Evolutionary conservation across 331 rosid genomes (phyloP).

Genomic region (Acacia concinna): DNA sequence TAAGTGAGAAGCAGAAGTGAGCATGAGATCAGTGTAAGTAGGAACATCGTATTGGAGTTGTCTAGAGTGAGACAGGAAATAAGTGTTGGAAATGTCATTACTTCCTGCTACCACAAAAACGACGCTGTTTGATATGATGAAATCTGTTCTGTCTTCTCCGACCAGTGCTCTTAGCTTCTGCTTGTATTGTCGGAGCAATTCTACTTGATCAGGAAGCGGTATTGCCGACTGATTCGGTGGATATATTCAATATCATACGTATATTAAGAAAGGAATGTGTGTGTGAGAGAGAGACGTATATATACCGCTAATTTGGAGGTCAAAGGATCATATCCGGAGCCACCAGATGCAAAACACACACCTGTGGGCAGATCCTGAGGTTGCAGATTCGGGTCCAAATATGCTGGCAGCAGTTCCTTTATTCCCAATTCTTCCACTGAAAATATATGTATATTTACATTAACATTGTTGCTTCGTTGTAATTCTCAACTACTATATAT

Average conservation of each 20-base stretch:
- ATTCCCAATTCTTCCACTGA: conserved; percentile 61
- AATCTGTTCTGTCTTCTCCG: conserved; percentile 47
- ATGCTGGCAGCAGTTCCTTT: conserved; percentile 63
- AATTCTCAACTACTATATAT: neutral
- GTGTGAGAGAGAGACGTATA: neutral
- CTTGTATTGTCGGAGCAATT: conserved; percentile 51
- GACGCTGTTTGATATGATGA: conserved; percentile 49
- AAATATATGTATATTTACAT: neutral
- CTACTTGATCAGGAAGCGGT: conserved; percentile 47
- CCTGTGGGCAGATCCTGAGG: conserved; percentile 50
- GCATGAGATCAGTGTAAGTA: conserved; percentile 49
- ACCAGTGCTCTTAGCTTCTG: conserved; percentile 35
- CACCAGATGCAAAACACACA: conserved; percentile 69
- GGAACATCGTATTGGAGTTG: conserved; percentile 44
- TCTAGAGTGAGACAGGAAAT: conserved; percentile 28
- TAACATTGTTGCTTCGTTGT: neutral
- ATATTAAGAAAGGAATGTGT: neutral
- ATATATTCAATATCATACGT: neutral
- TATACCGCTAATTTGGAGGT: conserved; percentile 47
- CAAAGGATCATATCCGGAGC: conserved; percentile 61
- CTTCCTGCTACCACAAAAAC: conserved; percentile 48
- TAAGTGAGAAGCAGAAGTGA: conserved; percentile 45
- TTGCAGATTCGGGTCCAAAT: conserved; percentile 45
- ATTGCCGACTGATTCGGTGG: conserved; percentile 43
- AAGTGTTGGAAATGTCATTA: conserved; percentile 66